A percentile compares a stretch with the other conserved stretches of the same genome.
Conservation (phyloP, 2,329 filamentous ascomycete genomes). For the Aspergillus versicolor region DNA sequence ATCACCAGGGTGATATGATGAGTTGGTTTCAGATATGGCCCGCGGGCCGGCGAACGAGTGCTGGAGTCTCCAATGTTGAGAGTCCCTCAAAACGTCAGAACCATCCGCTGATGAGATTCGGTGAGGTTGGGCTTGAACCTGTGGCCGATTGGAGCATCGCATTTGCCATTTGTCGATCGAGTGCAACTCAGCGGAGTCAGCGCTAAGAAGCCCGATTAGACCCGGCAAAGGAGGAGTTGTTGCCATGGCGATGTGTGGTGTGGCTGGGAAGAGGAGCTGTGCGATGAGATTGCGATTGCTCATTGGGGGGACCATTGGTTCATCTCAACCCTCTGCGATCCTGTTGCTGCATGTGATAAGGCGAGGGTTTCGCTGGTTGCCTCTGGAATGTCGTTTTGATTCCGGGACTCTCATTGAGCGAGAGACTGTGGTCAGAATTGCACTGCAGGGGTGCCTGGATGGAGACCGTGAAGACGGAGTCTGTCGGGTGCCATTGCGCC, state of each 20-base stretch:
- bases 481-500: background rate
- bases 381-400: background rate
- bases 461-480: background rate
- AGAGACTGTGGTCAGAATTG: background rate
- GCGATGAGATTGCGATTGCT: conserved; percentile 9
- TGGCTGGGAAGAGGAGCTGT: conserved; percentile 11
- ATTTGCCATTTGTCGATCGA: conserved; percentile 13
- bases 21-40: background rate
- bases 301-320: conserved; percentile 5
- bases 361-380: background rate
- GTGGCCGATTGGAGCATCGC: conserved; percentile 6
- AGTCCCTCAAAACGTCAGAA: too few species aligned
- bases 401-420: background rate
- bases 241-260: conserved; percentile 21
- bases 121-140: conserved; percentile 1
- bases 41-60: too few species aligned
- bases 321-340: background rate
- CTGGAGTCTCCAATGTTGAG: too few species aligned
- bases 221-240: conserved; percentile 15
- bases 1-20: conserved; percentile 1
- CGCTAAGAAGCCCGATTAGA: conserved; percentile 16
- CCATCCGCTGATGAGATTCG: background rate
- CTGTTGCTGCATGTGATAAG: conserved; percentile 11
- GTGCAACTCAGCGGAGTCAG: conserved; percentile 17
- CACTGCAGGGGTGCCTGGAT: conserved; percentile 4